Evolutionary conservation across 345 rosid genomes (phyloP).

Genomic region (Pseudoturritis turrita): DNA sequence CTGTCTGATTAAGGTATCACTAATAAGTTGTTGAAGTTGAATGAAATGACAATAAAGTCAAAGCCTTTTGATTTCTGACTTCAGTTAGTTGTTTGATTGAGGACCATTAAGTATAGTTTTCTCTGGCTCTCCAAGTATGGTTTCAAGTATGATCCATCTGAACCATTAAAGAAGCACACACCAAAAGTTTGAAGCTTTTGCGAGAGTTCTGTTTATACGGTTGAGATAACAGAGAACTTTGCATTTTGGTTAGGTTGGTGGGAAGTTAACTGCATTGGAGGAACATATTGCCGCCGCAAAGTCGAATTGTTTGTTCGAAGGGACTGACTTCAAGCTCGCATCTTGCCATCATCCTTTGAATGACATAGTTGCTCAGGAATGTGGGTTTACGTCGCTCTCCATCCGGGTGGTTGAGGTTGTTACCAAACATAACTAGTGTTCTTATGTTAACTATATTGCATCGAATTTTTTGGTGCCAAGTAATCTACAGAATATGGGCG

Average conservation of each 20-base stretch:
- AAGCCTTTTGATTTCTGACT: not conserved
- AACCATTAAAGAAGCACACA: not conserved
- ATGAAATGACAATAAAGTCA: not conserved
- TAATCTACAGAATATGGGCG: not conserved
- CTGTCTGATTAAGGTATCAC: not conserved
- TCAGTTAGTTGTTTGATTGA: not conserved
- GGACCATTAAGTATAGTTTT: too few species aligned
- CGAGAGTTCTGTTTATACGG: not conserved
- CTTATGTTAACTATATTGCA: not conserved
- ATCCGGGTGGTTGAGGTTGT: slow-evolving; percentile 75
- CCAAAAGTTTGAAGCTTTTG: slow-evolving; percentile 6
- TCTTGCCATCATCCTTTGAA: slow-evolving; percentile 57
- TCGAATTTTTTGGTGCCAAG: too few species aligned
- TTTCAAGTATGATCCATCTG: not conserved
- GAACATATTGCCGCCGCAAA: slow-evolving; percentile 56
- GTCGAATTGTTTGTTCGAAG: slow-evolving; percentile 52
- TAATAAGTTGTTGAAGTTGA: not conserved
- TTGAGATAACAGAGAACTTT: not conserved
- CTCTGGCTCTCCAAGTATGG: not conserved
- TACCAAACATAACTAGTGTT: not conserved
- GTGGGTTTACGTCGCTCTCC: slow-evolving; percentile 87
- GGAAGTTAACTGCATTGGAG: slow-evolving; percentile 53
- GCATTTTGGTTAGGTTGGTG: slow-evolving; percentile 62
- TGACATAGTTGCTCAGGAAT: slow-evolving; percentile 72
- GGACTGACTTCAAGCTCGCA: slow-evolving; percentile 95